Conservation (phyloP, 2,329 filamentous ascomycete species). For the Phoma herbarum region DNA sequence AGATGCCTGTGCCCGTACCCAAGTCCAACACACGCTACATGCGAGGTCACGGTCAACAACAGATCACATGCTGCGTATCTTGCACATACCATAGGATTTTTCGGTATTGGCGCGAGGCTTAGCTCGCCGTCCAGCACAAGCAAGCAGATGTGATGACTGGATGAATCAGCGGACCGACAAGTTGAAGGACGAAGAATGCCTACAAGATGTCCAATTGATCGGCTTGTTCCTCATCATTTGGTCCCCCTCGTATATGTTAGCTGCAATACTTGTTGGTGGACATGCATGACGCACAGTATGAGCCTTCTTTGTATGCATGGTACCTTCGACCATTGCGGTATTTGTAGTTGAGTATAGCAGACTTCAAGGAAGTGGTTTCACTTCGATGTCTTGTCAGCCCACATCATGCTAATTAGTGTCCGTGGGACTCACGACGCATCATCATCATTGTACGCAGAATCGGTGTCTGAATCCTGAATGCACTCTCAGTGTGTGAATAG, state of each 20-base stretch:
- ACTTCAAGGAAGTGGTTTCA: constrained; percentile 37
- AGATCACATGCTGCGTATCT: neutral
- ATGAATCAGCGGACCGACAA: neutral
- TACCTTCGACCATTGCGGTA: constrained; percentile 43
- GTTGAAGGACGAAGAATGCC: neutral
- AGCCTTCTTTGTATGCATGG: constrained; percentile 40
- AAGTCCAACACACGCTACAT: constrained; percentile 51
- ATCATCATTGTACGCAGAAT: constrained; percentile 33
- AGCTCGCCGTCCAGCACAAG: constrained; percentile 39
- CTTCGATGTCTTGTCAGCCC: constrained; percentile 20
- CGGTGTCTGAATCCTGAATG: constrained; percentile 28
- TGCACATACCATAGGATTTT: constrained; percentile 31
- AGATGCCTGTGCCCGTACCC: constrained; percentile 55
- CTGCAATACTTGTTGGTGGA: neutral
- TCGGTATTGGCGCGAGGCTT: constrained; percentile 32
- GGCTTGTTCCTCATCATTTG: constrained; percentile 50
- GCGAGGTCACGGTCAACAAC: neutral
- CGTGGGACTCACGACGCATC: constrained; percentile 27
- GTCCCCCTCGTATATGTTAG: constrained; percentile 26
- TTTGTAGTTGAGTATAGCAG: constrained; percentile 36
- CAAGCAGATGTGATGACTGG: constrained; percentile 39
- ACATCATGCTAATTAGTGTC: neutral
- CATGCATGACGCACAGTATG: constrained; percentile 28
- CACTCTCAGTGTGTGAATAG: constrained; percentile 1
- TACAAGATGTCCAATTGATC: constrained; percentile 53